Percentiles rank a stretch among this genome's conserved stretches.
phyloP scores from a whole-genome alignment of 1,284 basidiomycete genomes.

The Sporisorium graminicola region DNA sequence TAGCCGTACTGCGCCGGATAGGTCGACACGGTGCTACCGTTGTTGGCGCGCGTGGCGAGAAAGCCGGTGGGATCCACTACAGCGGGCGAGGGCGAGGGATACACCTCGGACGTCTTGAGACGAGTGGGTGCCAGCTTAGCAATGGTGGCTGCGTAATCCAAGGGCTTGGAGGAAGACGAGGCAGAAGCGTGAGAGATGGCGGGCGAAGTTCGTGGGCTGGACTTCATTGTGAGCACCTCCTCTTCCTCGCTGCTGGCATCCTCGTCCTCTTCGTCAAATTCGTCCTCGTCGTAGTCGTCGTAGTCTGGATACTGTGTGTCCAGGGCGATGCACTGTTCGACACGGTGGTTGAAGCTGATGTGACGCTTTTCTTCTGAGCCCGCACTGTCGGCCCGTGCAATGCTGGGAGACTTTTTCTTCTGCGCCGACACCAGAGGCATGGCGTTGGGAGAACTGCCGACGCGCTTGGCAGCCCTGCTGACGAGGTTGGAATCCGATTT shows the following conservation, averaged over 20 bases:
- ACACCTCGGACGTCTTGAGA: slow-evolving; percentile 79
- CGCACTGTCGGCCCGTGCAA: slow-evolving; percentile 39
- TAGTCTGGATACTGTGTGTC: slow-evolving; percentile 68
- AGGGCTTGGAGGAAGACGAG: slow-evolving; percentile 27
- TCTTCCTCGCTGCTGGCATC: slow-evolving; percentile 74
- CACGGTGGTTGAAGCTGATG: slow-evolving; percentile 97
- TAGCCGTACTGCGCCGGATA: slow-evolving; percentile 48
- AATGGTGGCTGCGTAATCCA: slow-evolving; percentile 72
- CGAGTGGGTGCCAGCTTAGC: slow-evolving; percentile 93
- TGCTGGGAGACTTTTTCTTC: slow-evolving; percentile 34
- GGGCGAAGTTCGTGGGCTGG: slow-evolving; percentile 50
- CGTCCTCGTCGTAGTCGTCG: slow-evolving; percentile 62
- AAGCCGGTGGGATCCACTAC: slow-evolving; percentile 76
- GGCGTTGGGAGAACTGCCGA: slow-evolving; percentile 43
- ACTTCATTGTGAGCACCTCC: slow-evolving; percentile 70
- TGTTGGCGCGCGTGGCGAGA: slow-evolving; percentile 43
- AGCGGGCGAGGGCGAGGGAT: slow-evolving; percentile 71
- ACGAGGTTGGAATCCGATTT: slow-evolving; percentile 59
- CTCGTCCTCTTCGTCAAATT: slow-evolving; percentile 72
- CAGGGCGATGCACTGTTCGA: slow-evolving; percentile 97
- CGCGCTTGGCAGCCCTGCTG: slow-evolving; percentile 34
- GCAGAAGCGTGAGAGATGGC: slow-evolving; percentile 46
- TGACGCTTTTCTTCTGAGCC: slow-evolving; percentile 75
- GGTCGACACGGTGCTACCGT: slow-evolving; percentile 42
- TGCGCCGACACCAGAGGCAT: slow-evolving; percentile 42